Evolutionary conservation across 2,329 filamentous ascomycete species (phyloP), one percentile per base, ranked within the genome.

Genomic region (Pseudophaeomoniella oleicola): DNA sequence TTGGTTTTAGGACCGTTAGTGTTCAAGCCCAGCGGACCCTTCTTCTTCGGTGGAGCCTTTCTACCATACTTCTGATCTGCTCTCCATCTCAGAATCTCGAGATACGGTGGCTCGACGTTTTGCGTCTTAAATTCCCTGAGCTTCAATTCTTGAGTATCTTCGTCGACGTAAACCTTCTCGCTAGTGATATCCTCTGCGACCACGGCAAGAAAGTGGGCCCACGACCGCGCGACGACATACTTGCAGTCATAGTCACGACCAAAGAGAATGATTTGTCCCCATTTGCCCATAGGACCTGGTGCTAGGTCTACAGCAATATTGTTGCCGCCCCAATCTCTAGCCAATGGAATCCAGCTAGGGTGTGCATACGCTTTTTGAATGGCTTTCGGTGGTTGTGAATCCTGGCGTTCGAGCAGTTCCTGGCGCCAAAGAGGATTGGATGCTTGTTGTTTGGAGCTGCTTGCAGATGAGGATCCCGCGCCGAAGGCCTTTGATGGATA

Each of bases 171-270:
- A 67, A 85, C 87, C 58, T 94, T 92, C 44, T 84, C 82, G 47
- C 83, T 90, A 62, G 73, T 76, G 50, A 98, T 66, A 52, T 98
- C 90, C 52, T 98, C 90, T 18, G 90, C 86, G 4, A 94, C 73
- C 19, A 78, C 73, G 35, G 86, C 86, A 14, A 98, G 62, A 53
- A 98, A 87, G 6, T 80, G 72, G 12, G 78, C 75, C 90, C 90
- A 98, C 1, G 88, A 96, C 42, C 83, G 77, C 18, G 90, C 83
- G 39, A 98, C 72, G 4, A 98, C 90, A 54, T 94, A 98, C 64
- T 98, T 98, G 60, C 84, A 94, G 55, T 98, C 90, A 60, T 94
- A 98, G 62, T 98, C 90, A 42, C 90, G 84, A 35, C 90, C 90
- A 56, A 93, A 94, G 42, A 98, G 71, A 50, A 98, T 94, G 46